Base-by-base conservation (phyloP, 2,329 filamentous ascomycete species). In the Hirsutella rhossiliensis region DNA sequence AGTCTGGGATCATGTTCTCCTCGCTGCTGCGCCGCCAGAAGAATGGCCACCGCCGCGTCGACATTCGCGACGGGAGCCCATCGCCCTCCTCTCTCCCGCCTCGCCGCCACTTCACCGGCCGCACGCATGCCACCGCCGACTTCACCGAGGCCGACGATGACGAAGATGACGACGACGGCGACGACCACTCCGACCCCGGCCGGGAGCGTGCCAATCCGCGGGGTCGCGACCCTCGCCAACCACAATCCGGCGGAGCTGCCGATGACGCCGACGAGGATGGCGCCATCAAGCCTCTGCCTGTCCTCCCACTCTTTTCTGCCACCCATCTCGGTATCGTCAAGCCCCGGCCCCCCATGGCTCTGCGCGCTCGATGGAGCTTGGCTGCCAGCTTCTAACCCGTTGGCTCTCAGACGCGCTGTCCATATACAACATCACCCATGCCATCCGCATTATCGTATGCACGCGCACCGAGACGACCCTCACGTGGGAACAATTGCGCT, bases 401-500 rank as follows among this genome's bases (percentile, higher is more conserved):
- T 17, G n/a, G 27, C 17, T 36, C 8, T 56, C n/a, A 90, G 89
- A 95, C 66, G 75, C 83, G 11, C 73, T 96, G 7, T 89, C 90
- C 18, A 80, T 95, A 46, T 96, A 96, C 69, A 84, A 81, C 62
- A 80, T 94, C 52, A 94, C 89, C 27, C 90, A 96, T 63, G 80
- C 86, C 29, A 89, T 96, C 50, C 84, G 90, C 52, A 80, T 88
- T 43, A 75, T 96, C 45, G 81, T 97, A 47, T 77, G 86, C 52
- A 75, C 86, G 47, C 80, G 85, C 58, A 94, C 87, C 62, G 90
- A 97, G 67, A 96, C 89, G 2, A 90, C 87, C 0, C 68, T 97
- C 42, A 83, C 87, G 15, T 97, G 89, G 89, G 90, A 97, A 51
- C 90, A 97, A 62, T 72, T 97, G 49, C 80, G 89, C 50, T 94